Base-by-base conservation (phyloP, 805 yeast genomes). In the Ogataea trehalophila region DNA sequence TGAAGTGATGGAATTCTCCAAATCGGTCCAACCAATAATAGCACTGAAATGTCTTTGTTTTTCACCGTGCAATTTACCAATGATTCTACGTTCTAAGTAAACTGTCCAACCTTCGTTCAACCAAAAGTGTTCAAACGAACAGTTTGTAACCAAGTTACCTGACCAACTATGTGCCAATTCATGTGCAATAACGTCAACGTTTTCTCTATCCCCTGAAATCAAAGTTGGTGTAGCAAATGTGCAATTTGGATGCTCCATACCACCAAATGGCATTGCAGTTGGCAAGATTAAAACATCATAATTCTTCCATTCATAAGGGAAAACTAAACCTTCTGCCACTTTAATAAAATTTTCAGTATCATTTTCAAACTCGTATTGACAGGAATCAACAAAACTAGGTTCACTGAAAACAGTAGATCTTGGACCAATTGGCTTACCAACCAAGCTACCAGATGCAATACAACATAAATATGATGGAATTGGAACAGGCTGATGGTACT, bases 101-200 rank as follows among this genome's bases (percentile, higher is more conserved):
- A 90, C 96, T 6, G 96, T 89, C 96, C 96, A 90, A 35, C 97
- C 97, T 70, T 90, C 97, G 64, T 90, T 90, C 55, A 90, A 76
- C 94, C 95, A 90, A 66, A 90, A 89, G 69, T 89, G 95, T 61
- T 87, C 91, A 94, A 96, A 90, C 0, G 94, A 85, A 58, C 85
- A 80, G 66, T 88, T 90, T 29, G 96, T 90, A 38, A 90, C 96
- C 54, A 89, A 75, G 61, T 90, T 90, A 39, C 97, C 97, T 1
- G 88, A 78, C 95, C 96, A 90, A 37, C 95, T 85, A 65, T 90
- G 97, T 1, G 96, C 91, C 55, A 90, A 75, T 66, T 90, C 97
- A 67, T 90, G 97, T 1, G 96, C 96, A 62, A 90, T 81, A 29
- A 90, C 97, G 57, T 86, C 90, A 17, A 89, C 89, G 54, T 89